phyloP scores from a whole-genome alignment of 106 monocot species.

The Narthecium ossifragum region DNA sequence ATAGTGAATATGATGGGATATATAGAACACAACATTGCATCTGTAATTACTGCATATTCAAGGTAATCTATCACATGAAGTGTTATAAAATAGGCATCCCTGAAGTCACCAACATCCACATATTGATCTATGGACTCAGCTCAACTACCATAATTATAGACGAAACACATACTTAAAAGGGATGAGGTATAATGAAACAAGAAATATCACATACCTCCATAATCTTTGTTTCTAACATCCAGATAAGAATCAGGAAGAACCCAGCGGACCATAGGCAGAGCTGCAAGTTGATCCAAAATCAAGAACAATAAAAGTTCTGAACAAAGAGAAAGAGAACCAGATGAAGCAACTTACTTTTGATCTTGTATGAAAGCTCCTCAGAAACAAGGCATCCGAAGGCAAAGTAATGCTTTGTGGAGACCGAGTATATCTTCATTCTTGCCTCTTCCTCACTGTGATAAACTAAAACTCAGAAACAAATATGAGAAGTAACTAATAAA shows the following conservation, averaged over 20 bases:
- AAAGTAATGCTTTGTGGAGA: constrained; percentile 95
- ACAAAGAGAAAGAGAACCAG: not conserved
- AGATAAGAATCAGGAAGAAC: constrained; percentile 98
- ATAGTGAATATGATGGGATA: too few relatives aligned
- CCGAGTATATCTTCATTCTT: constrained; percentile 83
- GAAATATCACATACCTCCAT: constrained; percentile 92
- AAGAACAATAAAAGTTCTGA: not conserved
- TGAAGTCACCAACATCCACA: too few relatives aligned
- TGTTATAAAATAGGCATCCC: too few relatives aligned
- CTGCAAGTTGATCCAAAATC: constrained; percentile 28
- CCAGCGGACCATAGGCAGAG: constrained; percentile 80
- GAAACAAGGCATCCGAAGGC: constrained; percentile 89
- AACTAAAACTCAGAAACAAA: too few relatives aligned
- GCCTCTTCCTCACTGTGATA: constrained; percentile 85
- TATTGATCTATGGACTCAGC: too few relatives aligned
- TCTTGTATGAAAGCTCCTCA: constrained; percentile 86
- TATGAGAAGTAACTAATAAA: too few relatives aligned
- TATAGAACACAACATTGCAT: too few relatives aligned
- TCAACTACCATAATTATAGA: too few relatives aligned
- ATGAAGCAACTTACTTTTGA: constrained; percentile 44
- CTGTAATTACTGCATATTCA: too few relatives aligned
- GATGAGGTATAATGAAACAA: too few relatives aligned
- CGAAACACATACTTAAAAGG: too few relatives aligned
- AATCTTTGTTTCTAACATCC: constrained; percentile 97
- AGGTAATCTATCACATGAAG: too few relatives aligned